Conservation (phyloP, 345 rosid genomes). For the Carallia pectinifolia region DNA sequence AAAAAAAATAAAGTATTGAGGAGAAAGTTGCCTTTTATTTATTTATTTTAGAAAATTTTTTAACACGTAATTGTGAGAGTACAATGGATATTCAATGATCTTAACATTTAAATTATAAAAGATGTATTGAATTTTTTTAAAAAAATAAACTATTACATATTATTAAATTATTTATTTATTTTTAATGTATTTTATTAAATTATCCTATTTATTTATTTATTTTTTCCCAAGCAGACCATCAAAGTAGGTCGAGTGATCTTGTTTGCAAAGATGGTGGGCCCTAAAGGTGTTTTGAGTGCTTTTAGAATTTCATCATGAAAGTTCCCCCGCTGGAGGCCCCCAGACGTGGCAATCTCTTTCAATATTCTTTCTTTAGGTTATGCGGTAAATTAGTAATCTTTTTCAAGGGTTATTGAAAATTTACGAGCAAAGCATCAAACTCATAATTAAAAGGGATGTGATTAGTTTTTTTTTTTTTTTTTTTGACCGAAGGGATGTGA, state of each 20-base stretch:
- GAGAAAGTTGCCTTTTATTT: too few relatives aligned
- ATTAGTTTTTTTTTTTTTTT: background rate
- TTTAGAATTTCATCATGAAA: background rate
- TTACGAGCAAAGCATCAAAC: background rate
- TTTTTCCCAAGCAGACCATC: too few relatives aligned
- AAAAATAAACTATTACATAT: too few relatives aligned
- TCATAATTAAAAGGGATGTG: slow-evolving; percentile 2
- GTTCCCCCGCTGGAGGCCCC: slow-evolving; percentile 1
- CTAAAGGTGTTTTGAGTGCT: background rate
- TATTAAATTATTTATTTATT: too few relatives aligned
- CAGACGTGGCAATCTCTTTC: background rate
- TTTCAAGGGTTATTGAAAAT: background rate
- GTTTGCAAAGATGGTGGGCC: background rate
- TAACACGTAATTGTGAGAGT: too few relatives aligned
- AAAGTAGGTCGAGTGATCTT: background rate
- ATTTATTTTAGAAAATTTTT: too few relatives aligned
- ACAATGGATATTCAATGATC: too few relatives aligned
- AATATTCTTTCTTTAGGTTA: background rate
- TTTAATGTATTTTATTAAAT: too few relatives aligned
- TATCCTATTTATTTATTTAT: too few relatives aligned
- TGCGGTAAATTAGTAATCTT: background rate
- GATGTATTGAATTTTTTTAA: too few relatives aligned
- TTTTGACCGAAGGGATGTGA: background rate
- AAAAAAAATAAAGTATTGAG: too few relatives aligned
- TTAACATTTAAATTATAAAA: too few relatives aligned